Conservation (phyloP, 78 protist species). For the Tieghemostelium lacteum region DNA sequence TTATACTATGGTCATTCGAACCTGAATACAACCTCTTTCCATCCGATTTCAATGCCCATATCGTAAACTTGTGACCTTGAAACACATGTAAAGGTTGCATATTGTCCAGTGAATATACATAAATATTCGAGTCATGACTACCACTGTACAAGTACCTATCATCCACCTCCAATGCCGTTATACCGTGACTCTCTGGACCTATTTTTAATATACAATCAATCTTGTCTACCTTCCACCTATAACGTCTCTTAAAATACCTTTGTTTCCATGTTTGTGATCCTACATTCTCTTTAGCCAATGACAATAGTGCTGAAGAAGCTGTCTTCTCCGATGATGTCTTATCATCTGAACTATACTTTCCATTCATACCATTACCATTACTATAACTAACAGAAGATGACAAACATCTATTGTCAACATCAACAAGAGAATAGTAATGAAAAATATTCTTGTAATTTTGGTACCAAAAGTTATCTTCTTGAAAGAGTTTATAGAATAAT, state of each 20-base stretch:
- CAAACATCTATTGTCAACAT: slow-evolving; percentile 18
- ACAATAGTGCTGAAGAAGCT: too few relatives aligned
- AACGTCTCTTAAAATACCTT: slow-evolving; percentile 31
- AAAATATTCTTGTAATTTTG: neutral
- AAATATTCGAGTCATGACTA: slow-evolving; percentile 66
- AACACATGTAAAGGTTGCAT: neutral
- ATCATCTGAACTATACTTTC: neutral
- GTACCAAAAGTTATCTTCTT: slow-evolving; percentile 31
- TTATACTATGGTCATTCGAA: slow-evolving; percentile 68
- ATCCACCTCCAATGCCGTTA: slow-evolving; percentile 69
- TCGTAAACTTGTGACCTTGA: slow-evolving; percentile 43
- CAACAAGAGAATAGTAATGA: slow-evolving; percentile 5
- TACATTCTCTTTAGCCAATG: neutral
- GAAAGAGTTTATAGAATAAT: slow-evolving; percentile 9
- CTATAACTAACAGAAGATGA: neutral
- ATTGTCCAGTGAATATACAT: slow-evolving; percentile 12
- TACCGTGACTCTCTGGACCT: neutral
- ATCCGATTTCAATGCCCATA: slow-evolving; percentile 72
- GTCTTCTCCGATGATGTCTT: neutral
- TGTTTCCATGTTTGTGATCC: slow-evolving; percentile 19
- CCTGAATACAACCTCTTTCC: slow-evolving; percentile 66
- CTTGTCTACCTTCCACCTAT: slow-evolving; percentile 24
- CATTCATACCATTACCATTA: neutral
- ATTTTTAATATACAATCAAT: slow-evolving; percentile 24
- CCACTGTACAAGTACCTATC: slow-evolving; percentile 67